phyloP scores from a whole-genome alignment of 495 filamentous ascomycete species.

The Aspergillus sparsus region DNA sequence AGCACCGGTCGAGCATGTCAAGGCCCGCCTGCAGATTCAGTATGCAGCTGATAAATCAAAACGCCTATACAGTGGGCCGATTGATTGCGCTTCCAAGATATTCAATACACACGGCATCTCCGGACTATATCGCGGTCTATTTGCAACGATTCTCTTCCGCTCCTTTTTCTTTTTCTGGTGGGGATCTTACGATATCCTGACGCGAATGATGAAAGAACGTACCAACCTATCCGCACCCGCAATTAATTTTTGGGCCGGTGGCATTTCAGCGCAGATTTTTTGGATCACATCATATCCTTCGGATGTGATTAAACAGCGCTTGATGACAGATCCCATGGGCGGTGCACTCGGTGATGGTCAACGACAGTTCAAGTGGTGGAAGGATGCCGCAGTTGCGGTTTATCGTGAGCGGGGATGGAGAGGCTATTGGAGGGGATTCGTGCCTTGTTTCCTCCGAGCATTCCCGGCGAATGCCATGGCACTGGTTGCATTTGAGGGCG shows the following conservation, averaged over 20 bases:
- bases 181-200: slow-evolving; percentile 86
- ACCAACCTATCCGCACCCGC: slow-evolving; percentile 75
- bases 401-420: slow-evolving; percentile 70
- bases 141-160: slow-evolving; percentile 83
- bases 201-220: slow-evolving; percentile 60
- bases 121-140: slow-evolving; percentile 83
- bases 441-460: slow-evolving; percentile 89
- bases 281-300: slow-evolving; percentile 90
- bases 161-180: slow-evolving; percentile 98
- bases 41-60: slow-evolving; percentile 74
- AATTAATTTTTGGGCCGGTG: slow-evolving; percentile 97
- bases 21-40: slow-evolving; percentile 90
- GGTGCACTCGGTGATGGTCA: slow-evolving; percentile 66
- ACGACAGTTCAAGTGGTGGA: slow-evolving; percentile 73
- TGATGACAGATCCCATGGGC: slow-evolving; percentile 92
- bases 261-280: slow-evolving; percentile 87
- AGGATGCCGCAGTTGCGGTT: slow-evolving; percentile 74
- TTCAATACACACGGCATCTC: slow-evolving; percentile 64
- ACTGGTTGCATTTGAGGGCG: slow-evolving; percentile 87
- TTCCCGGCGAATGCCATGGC: slow-evolving; percentile 98
- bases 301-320: slow-evolving; percentile 95
- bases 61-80: slow-evolving; percentile 78
- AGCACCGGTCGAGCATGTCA: slow-evolving; percentile 93
- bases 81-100: slow-evolving; percentile 78
- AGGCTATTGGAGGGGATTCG: slow-evolving; percentile 91